Percentiles rank a stretch among this genome's conserved stretches.
Conservation (phyloP, 495 filamentous ascomycete species). For the Trichocladium uniseriatum region DNA sequence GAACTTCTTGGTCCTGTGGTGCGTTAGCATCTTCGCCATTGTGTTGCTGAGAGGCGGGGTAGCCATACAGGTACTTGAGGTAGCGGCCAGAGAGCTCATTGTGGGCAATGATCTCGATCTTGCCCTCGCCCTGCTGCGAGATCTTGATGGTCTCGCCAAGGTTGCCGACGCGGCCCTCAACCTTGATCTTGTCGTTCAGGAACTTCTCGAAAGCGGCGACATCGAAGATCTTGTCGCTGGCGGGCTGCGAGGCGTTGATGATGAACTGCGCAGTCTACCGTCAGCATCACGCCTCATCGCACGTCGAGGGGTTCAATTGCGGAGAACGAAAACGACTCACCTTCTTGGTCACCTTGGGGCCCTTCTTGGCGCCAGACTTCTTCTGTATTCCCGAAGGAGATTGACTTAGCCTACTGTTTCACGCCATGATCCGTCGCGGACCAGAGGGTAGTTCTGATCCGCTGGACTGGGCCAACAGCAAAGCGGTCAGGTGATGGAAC, state of each 20-base stretch:
- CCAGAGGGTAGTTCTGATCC: constrained; percentile 5
- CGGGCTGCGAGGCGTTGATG: constrained; percentile 97
- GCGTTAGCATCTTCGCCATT: not conserved
- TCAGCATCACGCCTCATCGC: constrained; percentile 9
- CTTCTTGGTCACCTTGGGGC: constrained; percentile 56
- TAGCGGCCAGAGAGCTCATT: constrained; percentile 97
- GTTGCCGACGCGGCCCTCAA: constrained; percentile 95
- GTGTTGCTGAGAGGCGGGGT: not conserved
- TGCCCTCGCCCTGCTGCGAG: constrained; percentile 82
- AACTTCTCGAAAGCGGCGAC: constrained; percentile 98
- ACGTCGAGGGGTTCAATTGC: too few species aligned
- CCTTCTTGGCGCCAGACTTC: constrained; percentile 52
- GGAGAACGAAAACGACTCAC: constrained; percentile 28
- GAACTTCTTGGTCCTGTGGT: constrained; percentile 94
- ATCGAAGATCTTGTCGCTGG: constrained; percentile 99
- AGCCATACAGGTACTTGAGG: constrained; percentile 94
- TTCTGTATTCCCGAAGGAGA: constrained; percentile 45
- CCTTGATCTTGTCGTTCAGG: constrained; percentile 99
- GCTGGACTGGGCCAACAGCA: constrained; percentile 64
- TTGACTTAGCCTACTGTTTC: constrained; percentile 93
- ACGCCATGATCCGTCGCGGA: constrained; percentile 40
- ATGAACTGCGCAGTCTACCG: constrained; percentile 62
- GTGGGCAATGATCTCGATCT: constrained; percentile 96
- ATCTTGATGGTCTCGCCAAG: constrained; percentile 90
- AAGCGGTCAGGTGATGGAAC: constrained; percentile 62